Evolutionary conservation across 1,139 yeast species (phyloP), one percentile per base, ranked within the genome.

Genomic region (Pneumocystis jirovecii): DNA sequence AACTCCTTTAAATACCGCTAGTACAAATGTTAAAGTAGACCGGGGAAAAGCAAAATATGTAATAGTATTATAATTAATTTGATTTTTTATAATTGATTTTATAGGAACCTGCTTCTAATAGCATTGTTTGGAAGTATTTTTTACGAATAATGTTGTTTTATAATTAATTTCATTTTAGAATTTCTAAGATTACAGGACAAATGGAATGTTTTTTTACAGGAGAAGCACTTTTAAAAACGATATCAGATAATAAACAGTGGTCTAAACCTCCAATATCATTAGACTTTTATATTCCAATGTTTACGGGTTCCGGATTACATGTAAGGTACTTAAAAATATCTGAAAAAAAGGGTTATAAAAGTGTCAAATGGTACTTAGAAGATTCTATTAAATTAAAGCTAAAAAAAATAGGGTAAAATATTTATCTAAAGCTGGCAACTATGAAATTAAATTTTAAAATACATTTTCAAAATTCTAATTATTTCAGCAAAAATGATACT

Each of bases 361-460:
- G 96, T 1, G 84, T 89, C 29, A 91, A 91, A 73, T 90, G 96
- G 96, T 0, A 82, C 87, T 7, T 89, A 87, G 71, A 96, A 89
- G 68, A 80, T 87, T 17, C 78, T 96, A 67, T 84, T 86, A 73
- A 70, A 29, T n/a, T 25, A 62, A 85, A 17, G 42, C 31, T 37
- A 25, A 95, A 0, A 83, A 87, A 21, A 89, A 89, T 73, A 89
- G 95, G 95, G 95, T 90, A 61, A 83, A 88, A 71, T 91, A 91
- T 74, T 74, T 82, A 25, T 82, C 91, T 0, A 82, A 80, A 68
- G 85, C 91, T 0, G 96, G 96, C 0, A 82, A 87, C 5, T 89
- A 88, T 71, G 96, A 89, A 69, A 80, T 89, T 17, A 78, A 96
- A 68, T 85, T 85, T 68, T 86, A 74, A 70, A 29, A 37, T 61